Evolutionary conservation across 495 filamentous ascomycete species (phyloP).

Genomic region (Cairneyella variabilis): DNA sequence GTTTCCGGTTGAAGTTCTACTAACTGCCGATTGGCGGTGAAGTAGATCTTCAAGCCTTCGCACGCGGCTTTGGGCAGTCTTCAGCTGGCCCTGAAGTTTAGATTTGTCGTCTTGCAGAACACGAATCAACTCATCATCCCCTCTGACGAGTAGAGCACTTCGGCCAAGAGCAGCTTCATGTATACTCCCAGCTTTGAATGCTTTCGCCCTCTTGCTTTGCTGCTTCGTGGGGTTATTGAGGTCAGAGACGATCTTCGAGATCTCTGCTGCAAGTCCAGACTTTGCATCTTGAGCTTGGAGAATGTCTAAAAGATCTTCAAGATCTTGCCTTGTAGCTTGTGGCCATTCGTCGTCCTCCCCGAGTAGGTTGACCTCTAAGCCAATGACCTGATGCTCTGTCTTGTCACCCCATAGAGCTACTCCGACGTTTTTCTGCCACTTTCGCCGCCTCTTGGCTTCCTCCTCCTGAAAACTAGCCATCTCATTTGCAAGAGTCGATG

Average conservation of each 20-base stretch:
- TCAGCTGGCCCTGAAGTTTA: slow-evolving; percentile 70
- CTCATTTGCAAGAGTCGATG: slow-evolving; percentile 81
- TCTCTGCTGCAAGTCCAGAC: slow-evolving; percentile 41
- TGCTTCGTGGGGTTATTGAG: slow-evolving; percentile 69
- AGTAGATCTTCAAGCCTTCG: slow-evolving; percentile 90
- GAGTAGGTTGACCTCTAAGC: slow-evolving; percentile 80
- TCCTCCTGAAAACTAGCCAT: slow-evolving; percentile 87
- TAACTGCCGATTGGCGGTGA: slow-evolving; percentile 75
- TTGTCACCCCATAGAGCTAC: slow-evolving; percentile 47
- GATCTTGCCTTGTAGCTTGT: slow-evolving; percentile 52
- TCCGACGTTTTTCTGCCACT: slow-evolving; percentile 82
- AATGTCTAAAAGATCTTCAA: slow-evolving; percentile 60
- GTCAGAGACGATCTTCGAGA: slow-evolving; percentile 55
- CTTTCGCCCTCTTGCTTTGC: slow-evolving; percentile 75
- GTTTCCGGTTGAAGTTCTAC: slow-evolving; percentile 64
- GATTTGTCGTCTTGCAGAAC: slow-evolving; percentile 73
- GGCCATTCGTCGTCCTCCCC: slow-evolving; percentile 82
- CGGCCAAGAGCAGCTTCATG: slow-evolving; percentile 77
- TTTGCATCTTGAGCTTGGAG: slow-evolving; percentile 52
- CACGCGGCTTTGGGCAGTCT: slow-evolving; percentile 85
- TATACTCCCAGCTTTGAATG: slow-evolving; percentile 93
- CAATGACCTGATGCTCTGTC: slow-evolving; percentile 60
- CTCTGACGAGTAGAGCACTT: slow-evolving; percentile 74
- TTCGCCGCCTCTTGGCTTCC: slow-evolving; percentile 80
- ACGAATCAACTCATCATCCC: slow-evolving; percentile 72